Percentiles rank a stretch among this genome's conserved stretches.
Evolutionary conservation across 164 flowering plant genomes (phyloP).

Genomic region (Buxus sempervirens): DNA sequence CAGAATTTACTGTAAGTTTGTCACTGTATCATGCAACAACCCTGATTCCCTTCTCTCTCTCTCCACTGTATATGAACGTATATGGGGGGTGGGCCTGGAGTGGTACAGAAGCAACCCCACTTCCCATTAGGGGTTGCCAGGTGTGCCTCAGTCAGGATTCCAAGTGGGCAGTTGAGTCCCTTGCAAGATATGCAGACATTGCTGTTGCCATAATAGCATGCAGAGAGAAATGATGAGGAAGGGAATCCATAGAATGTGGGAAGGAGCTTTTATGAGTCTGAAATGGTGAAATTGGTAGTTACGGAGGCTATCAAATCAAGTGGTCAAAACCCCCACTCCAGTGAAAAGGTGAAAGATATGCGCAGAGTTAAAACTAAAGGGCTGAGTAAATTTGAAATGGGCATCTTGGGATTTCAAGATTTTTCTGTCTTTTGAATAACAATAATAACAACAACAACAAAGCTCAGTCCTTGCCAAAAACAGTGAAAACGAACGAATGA

Average conservation of each 20-base stretch:
- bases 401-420: conserved; percentile 17
- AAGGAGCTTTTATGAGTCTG: conserved; percentile 3
- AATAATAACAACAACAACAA: not conserved
- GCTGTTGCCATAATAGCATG: conserved; percentile 33
- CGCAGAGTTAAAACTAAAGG: not conserved
- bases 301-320: conserved; percentile 10
- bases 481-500: conserved; percentile 43
- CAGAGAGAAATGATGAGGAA: conserved; percentile 11
- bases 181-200: conserved; percentile 13
- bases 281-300: conserved; percentile 16
- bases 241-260: conserved; percentile 28
- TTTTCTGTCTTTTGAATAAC: conserved; percentile 20
- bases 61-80: not conserved
- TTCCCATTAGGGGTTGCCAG: conserved; percentile 26
- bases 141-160: conserved; percentile 13
- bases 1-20: too few relatives aligned
- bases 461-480: conserved; percentile 36
- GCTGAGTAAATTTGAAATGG: conserved; percentile 8
- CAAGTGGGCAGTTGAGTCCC: conserved; percentile 33
- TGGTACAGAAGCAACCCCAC: conserved; percentile 33
- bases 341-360: not conserved
- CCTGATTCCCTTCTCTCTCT: not conserved
- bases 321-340: conserved; percentile 9
- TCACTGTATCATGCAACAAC: too few relatives aligned
- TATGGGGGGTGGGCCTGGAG: conserved; percentile 15